A percentile compares a stretch with the other conserved stretches of the same genome.
These are phyloP conservation scores for Tylopilus intermedius DNA, from an alignment of 768 basidiomycete genomes.

Conservation along the genomic window DNA sequence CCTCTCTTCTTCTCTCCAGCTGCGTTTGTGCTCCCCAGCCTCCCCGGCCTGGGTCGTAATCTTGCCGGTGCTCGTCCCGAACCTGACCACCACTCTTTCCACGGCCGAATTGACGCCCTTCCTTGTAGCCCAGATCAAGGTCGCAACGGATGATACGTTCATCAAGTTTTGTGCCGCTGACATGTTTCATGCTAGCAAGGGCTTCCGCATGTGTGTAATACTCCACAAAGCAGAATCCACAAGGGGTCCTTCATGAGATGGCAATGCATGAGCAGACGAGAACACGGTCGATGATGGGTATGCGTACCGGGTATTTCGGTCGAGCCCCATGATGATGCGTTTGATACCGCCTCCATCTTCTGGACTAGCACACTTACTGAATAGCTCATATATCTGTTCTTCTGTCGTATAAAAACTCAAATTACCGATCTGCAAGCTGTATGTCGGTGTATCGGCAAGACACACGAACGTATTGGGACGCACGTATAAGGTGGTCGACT, in stretches of 20 bases:
- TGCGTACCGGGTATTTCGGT: conserved; percentile 76
- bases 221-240: conserved; percentile 94
- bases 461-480: conserved; percentile 27
- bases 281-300: background rate
- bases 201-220: conserved; percentile 95
- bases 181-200: conserved; percentile 85
- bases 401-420: conserved; percentile 93
- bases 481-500: conserved; percentile 89
- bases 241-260: conserved; percentile 62
- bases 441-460: conserved; percentile 13
- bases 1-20: conserved; percentile 70
- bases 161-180: conserved; percentile 97
- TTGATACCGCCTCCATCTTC: conserved; percentile 89
- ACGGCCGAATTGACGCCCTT: conserved; percentile 94
- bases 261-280: conserved; percentile 4
- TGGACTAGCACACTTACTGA: conserved; percentile 82
- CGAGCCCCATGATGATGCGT: conserved; percentile 92
- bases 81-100: conserved; percentile 97
- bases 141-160: conserved; percentile 98
- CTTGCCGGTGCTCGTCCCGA: conserved; percentile 93
- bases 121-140: conserved; percentile 92
- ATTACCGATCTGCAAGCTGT: conserved; percentile 67
- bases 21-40: conserved; percentile 91
- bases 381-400: conserved; percentile 92
- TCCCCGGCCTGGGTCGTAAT: conserved; percentile 95